These are phyloP conservation scores for Saussurea involucrata DNA, from an alignment of 129 eudicot species.

Conservation along the genomic window DNA sequence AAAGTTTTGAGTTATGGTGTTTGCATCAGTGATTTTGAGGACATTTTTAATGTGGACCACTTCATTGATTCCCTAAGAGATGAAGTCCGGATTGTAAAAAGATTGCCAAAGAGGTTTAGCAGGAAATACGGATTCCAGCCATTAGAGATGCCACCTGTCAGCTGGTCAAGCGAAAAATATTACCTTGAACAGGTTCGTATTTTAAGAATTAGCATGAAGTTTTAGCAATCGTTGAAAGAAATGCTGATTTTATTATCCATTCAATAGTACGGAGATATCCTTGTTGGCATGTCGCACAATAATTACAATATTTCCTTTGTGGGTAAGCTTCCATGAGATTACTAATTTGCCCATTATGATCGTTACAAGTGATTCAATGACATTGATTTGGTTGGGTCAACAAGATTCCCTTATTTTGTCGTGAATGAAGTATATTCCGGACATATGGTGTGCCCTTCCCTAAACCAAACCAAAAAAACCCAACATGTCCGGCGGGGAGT, in stretches of 20 bases:
- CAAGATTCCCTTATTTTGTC: not conserved
- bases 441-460: too few species aligned
- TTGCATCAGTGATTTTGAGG: conserved; percentile 91
- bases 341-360: not conserved
- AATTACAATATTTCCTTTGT: not conserved
- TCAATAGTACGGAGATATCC: not conserved
- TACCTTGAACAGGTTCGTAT: conserved; percentile 75
- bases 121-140: conserved; percentile 67
- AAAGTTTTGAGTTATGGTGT: not conserved
- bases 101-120: conserved; percentile 80
- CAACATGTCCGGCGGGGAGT: too few species aligned
- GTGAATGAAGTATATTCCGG: too few species aligned
- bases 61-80: conserved; percentile 89
- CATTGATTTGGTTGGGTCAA: too few species aligned
- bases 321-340: not conserved
- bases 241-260: not conserved
- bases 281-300: not conserved
- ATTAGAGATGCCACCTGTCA: conserved; percentile 85
- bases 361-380: too few species aligned
- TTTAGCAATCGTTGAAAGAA: not conserved
- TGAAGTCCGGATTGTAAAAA: conserved; percentile 77
- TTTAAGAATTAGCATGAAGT: not conserved
- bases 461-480: too few species aligned
- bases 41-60: conserved; percentile 79
- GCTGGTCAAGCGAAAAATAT: too few species aligned